phyloP scores from a whole-genome alignment of 331 rosid species.

The Rhamnella rubrinervis region DNA sequence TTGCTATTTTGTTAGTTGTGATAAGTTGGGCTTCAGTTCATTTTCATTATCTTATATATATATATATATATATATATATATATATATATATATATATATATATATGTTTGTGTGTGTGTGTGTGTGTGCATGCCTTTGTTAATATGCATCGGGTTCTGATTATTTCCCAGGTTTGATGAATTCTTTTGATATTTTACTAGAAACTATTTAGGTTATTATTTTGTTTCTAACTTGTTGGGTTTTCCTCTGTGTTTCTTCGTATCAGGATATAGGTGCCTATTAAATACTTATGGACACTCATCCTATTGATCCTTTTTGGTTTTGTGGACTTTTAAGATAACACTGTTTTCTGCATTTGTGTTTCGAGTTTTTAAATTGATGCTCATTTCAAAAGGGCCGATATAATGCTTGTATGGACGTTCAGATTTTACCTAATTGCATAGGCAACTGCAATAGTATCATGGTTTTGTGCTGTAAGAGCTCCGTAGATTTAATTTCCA shows the following conservation, averaged over 20 bases:
- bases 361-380: too few species aligned
- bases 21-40: too few species aligned
- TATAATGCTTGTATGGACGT: background rate
- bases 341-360: background rate
- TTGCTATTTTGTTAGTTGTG: too few species aligned
- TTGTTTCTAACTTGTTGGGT: background rate
- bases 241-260: background rate
- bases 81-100: too few species aligned
- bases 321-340: background rate
- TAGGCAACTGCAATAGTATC: background rate
- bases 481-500: background rate
- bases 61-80: too few species aligned
- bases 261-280: background rate
- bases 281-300: background rate
- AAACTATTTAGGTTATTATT: background rate
- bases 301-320: background rate
- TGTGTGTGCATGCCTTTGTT: too few species aligned
- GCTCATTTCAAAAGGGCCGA: too few species aligned
- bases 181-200: conserved; percentile 14
- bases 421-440: background rate
- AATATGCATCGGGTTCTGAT: conserved; percentile 78
- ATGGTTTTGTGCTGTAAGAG: background rate
- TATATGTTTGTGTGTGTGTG: too few species aligned
- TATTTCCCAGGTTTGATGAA: conserved; percentile 83
- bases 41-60: too few species aligned